Base-by-base conservation (phyloP, 1,284 basidiomycete species). In the Leccinum angustisporum region DNA sequence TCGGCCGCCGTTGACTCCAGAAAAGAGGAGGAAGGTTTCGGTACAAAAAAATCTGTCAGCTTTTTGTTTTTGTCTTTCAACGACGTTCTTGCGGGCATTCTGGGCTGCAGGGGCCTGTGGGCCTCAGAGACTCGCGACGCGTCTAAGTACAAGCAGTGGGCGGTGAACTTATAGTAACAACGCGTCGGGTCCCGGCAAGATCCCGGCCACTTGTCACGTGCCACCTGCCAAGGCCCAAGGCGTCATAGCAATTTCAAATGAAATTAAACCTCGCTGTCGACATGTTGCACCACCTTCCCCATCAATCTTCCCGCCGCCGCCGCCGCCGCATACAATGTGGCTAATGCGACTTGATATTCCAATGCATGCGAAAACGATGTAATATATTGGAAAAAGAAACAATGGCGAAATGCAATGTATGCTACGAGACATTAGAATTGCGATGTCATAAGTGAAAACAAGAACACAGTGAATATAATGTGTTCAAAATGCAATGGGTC, bases 1-100 rank as follows among this genome's bases (percentile, higher is more conserved):
- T 58, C 14, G 11, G 50, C 53, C 25, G 58, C 51, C 53, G 57
- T 54, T 31, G 27, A 21, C 13, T 60, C 40, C 2, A 56, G 51
- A 18, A 27, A 13, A 11, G 62, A 56, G 14, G 56, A 21, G 5
- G 69, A 60, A 0, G 64, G 38, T 38, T 2, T 63, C n/a, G 63
- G 71, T 6, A 25, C 7, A 31, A 73, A 76, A 52, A 75, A 73
- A 30, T 73, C 73, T 2, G 72, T 73, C 50, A 73, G 58, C 27
- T 60, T 75, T 54, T 57, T 72, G 61, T 65, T 64, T 33, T 59
- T 61, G 56, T 61, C 58, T 55, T 57, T 61, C 46, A 30, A 13
- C 0, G 61, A 18, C 2, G 40, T 56, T 73, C 63, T 63, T 31
- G 59, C 2, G 16, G 64, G 62, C 71, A 76, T 72, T 8, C 59